Evolutionary conservation across 2,329 filamentous ascomycete species (phyloP).

Genomic region (Calycina herbarum): DNA sequence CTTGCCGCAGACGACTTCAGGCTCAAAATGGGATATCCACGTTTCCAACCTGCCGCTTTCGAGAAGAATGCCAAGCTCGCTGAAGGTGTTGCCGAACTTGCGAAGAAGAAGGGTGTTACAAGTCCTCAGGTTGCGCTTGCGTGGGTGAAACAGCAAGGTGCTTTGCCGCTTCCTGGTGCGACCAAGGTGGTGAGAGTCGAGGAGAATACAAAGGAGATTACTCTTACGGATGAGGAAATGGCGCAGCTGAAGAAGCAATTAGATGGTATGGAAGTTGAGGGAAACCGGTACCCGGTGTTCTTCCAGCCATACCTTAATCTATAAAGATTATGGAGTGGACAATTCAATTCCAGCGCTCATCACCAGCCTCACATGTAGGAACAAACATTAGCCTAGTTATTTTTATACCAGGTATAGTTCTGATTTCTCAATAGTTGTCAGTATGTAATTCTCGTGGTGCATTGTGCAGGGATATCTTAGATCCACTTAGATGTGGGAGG

Average conservation of each 20-base stretch:
- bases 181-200: constrained; percentile 31
- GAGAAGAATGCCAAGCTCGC: constrained; percentile 63
- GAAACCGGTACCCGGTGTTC: constrained; percentile 23
- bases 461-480: too few relatives aligned
- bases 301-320: neutral
- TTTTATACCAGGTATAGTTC: too few relatives aligned
- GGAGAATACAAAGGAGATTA: constrained; percentile 37
- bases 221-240: constrained; percentile 35
- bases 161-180: constrained; percentile 38
- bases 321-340: neutral
- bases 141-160: constrained; percentile 25
- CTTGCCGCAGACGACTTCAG: constrained; percentile 49
- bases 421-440: too few relatives aligned
- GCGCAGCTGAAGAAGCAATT: constrained; percentile 34
- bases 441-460: too few relatives aligned
- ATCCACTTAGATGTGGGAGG: too few relatives aligned
- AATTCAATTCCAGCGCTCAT: too few relatives aligned
- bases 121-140: constrained; percentile 57
- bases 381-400: too few relatives aligned
- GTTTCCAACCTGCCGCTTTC: constrained; percentile 63
- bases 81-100: constrained; percentile 55
- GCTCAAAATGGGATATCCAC: constrained; percentile 58
- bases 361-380: too few relatives aligned
- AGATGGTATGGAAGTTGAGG: constrained; percentile 23
- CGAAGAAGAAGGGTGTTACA: constrained; percentile 58